phyloP scores from a whole-genome alignment of 371 early-diverging fungal species.

The Dinochytrium kinnereticum region DNA sequence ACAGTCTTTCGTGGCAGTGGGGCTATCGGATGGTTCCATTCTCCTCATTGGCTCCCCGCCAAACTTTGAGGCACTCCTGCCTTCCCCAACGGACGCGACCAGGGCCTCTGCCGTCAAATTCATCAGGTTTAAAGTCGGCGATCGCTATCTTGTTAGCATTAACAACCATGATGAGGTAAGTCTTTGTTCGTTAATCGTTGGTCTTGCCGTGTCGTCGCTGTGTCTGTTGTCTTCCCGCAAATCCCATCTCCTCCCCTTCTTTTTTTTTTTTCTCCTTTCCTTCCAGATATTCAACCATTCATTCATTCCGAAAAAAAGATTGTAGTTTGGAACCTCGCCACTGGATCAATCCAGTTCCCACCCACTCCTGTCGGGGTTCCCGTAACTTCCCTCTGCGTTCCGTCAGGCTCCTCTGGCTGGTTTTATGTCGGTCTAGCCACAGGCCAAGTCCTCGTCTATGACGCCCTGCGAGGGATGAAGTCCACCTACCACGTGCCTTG shows the following conservation, averaged over 20 bases:
- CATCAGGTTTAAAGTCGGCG: conserved; percentile 14
- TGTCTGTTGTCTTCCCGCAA: too few relatives aligned
- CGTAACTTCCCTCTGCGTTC: conserved; percentile 11
- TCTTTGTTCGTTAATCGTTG: too few relatives aligned
- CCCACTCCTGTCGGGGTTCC: conserved; percentile 15
- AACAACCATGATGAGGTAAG: conserved; percentile 13
- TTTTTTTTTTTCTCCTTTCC: background rate
- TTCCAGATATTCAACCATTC: background rate
- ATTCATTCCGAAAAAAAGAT: background rate
- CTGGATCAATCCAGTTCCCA: conserved; percentile 8
- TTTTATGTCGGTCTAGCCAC: conserved; percentile 14
- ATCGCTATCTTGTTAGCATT: conserved; percentile 14
- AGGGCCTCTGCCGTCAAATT: background rate
- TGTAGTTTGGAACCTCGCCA: conserved; percentile 17
- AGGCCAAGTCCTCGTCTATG: conserved; percentile 10
- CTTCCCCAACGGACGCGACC: conserved; percentile 2
- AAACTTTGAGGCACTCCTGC: conserved; percentile 4
- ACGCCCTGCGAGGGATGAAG: conserved; percentile 13
- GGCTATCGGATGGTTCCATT: conserved; percentile 10
- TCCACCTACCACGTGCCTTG: conserved; percentile 7
- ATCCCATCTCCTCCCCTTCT: background rate
- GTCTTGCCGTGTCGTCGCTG: too few relatives aligned
- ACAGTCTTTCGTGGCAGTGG: conserved; percentile 3
- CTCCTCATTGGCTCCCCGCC: conserved; percentile 5
- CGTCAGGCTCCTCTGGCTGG: conserved; percentile 7